These are phyloP conservation scores for Glycine latifolia DNA, from an alignment of 306 rosid genomes.

Conservation along the genomic window DNA sequence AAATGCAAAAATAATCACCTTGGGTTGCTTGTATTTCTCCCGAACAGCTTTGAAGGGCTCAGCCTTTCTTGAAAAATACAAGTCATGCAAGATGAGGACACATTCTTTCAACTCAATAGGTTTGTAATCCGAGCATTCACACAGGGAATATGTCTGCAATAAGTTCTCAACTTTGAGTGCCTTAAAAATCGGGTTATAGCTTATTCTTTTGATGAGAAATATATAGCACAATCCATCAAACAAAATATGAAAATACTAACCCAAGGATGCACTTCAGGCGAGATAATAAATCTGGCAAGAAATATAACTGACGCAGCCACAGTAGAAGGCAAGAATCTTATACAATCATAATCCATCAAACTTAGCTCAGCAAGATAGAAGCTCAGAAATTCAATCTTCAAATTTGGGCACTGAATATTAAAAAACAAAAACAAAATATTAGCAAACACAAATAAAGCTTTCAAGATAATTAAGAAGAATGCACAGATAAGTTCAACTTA, in stretches of 20 bases:
- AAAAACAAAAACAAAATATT: conserved; percentile 10
- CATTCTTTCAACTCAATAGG: conserved; percentile 68
- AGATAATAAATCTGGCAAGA: conserved; percentile 68
- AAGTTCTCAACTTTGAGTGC: conserved; percentile 6
- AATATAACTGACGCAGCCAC: conserved; percentile 78
- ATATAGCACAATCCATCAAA: background rate
- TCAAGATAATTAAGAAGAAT: background rate
- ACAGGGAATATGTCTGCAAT: conserved; percentile 58
- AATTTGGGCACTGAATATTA: conserved; percentile 54
- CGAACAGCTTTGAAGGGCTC: conserved; percentile 66
- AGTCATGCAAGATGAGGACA: conserved; percentile 65
- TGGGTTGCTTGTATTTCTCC: conserved; percentile 78
- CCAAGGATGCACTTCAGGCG: conserved; percentile 76
- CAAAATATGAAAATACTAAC: conserved; percentile 51
- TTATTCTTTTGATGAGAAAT: background rate
- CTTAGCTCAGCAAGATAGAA: conserved; percentile 85
- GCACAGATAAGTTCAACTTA: conserved; percentile 34
- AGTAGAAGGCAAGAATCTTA: conserved; percentile 77
- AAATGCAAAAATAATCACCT: conserved; percentile 53
- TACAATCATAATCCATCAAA: conserved; percentile 70
- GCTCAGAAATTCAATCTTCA: conserved; percentile 66
- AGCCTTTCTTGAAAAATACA: conserved; percentile 75
- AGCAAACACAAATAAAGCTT: conserved; percentile 17
- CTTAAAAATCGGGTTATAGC: background rate
- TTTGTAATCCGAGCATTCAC: conserved; percentile 58